phyloP scores from a whole-genome alignment of 768 basidiomycete species.

The Tulasnella sp. region DNA sequence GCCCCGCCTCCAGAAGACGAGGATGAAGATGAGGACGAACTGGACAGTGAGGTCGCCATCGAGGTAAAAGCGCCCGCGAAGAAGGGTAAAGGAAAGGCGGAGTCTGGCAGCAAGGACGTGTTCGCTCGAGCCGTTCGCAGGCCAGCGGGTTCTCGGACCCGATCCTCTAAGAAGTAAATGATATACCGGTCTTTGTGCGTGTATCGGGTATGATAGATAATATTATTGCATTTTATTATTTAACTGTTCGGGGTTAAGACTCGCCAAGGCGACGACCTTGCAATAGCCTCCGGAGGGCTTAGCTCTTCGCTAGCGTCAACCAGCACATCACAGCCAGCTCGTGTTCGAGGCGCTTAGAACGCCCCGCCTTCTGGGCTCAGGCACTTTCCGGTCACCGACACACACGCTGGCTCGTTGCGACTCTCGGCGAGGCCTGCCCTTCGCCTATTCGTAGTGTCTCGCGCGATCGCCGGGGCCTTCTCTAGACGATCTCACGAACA shows the following conservation, averaged over 20 bases:
- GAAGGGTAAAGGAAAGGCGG: constrained; percentile 3
- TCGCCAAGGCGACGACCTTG: neutral
- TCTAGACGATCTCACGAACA: neutral
- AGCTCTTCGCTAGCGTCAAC: neutral
- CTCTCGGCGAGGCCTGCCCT: neutral
- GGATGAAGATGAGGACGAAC: neutral
- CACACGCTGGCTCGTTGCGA: neutral
- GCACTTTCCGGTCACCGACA: neutral
- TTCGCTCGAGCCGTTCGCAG: constrained; percentile 4
- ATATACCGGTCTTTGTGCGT: neutral
- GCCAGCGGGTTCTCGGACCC: neutral
- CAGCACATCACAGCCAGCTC: neutral
- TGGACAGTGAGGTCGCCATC: neutral
- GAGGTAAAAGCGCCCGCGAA: neutral
- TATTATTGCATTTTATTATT: neutral
- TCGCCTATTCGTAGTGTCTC: no score
- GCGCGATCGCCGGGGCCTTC: neutral
- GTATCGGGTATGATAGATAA: neutral
- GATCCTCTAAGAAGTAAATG: neutral
- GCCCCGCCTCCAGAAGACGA: neutral
- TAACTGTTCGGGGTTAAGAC: no score
- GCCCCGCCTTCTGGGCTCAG: neutral
- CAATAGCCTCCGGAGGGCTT: neutral
- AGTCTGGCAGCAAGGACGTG: neutral
- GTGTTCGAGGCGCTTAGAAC: neutral